Evolutionary conservation across 2,329 filamentous ascomycete genomes (phyloP).

Genomic region (Apiospora koreana): DNA sequence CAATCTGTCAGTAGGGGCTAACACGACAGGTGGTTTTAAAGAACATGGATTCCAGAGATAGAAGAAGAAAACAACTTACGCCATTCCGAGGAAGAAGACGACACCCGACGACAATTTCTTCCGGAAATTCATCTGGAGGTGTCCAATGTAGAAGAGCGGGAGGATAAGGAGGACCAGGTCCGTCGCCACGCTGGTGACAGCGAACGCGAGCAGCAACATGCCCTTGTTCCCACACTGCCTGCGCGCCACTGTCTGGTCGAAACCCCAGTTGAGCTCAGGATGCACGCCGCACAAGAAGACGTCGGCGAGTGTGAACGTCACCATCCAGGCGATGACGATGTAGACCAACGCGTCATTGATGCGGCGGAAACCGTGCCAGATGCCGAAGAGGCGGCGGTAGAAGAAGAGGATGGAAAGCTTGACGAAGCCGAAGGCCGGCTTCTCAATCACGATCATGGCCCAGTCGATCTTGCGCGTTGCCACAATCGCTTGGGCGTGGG

Average conservation of each 20-base stretch:
- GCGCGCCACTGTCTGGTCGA: neutral
- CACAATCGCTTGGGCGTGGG: neutral
- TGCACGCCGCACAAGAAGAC: neutral
- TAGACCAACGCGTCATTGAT: neutral
- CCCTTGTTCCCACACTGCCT: neutral
- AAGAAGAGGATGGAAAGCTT: constrained; percentile 19
- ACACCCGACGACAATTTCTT: neutral
- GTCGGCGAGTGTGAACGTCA: neutral
- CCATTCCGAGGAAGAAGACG: neutral
- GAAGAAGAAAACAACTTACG: neutral
- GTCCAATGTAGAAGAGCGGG: neutral
- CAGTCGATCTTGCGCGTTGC: constrained; percentile 16
- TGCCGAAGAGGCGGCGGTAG: constrained; percentile 11
- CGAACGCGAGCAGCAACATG: neutral
- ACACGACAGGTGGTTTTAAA: neutral
- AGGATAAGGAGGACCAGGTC: neutral
- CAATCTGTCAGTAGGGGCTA: neutral
- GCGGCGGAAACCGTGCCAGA: neutral
- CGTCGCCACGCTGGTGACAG: neutral
- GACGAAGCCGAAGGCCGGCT: constrained; percentile 17
- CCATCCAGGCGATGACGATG: neutral
- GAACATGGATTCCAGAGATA: neutral
- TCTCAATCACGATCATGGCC: constrained; percentile 17
- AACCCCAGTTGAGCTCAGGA: neutral
- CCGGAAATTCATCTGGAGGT: neutral